A percentile compares a stretch with the other conserved stretches of the same genome.
Conservation (phyloP, 2,329 filamentous ascomycete species). For the Cladophialophora carrionii region DNA sequence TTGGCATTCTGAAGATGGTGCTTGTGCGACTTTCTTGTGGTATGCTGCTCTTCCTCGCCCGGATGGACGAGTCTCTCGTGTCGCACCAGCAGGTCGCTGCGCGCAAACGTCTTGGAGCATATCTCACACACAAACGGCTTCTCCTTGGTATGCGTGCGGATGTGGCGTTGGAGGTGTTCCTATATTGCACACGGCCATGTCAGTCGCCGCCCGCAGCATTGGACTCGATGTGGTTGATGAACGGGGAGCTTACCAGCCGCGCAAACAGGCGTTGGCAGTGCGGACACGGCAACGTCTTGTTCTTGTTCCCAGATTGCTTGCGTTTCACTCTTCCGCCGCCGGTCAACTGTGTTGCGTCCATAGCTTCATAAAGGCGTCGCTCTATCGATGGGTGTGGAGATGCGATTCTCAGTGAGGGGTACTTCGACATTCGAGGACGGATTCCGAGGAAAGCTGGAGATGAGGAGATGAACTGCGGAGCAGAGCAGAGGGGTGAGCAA, state of each 20-base stretch:
- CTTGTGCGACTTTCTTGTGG: conserved; percentile 38
- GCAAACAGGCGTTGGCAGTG: conserved; percentile 55
- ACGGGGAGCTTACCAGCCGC: conserved; percentile 42
- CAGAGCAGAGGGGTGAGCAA: conserved; percentile 14
- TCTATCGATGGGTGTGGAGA: conserved; percentile 26
- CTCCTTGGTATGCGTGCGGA: conserved; percentile 57
- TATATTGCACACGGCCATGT: conserved; percentile 19
- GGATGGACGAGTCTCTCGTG: conserved; percentile 56
- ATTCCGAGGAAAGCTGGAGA: conserved; percentile 12
- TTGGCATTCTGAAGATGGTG: conserved; percentile 35
- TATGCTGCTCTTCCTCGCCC: conserved; percentile 44
- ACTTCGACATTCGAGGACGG: conserved; percentile 1
- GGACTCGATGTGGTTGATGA: conserved; percentile 1
- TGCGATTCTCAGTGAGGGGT: conserved; percentile 20
- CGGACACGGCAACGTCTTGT: conserved; percentile 54
- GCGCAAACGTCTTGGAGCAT: conserved; percentile 54
- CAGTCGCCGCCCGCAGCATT: conserved; percentile 24
- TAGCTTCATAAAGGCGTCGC: conserved; percentile 14
- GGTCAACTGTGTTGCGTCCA: conserved; percentile 31
- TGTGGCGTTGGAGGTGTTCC: conserved; percentile 57
- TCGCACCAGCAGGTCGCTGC: conserved; percentile 55
- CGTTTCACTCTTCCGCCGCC: conserved; percentile 33
- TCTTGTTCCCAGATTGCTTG: conserved; percentile 43
- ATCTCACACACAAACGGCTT: conserved; percentile 56
- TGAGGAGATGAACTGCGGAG: conserved; percentile 11